Base-by-base conservation (phyloP, 2,329 filamentous ascomycete species). In the Aspergillus cejpii region DNA sequence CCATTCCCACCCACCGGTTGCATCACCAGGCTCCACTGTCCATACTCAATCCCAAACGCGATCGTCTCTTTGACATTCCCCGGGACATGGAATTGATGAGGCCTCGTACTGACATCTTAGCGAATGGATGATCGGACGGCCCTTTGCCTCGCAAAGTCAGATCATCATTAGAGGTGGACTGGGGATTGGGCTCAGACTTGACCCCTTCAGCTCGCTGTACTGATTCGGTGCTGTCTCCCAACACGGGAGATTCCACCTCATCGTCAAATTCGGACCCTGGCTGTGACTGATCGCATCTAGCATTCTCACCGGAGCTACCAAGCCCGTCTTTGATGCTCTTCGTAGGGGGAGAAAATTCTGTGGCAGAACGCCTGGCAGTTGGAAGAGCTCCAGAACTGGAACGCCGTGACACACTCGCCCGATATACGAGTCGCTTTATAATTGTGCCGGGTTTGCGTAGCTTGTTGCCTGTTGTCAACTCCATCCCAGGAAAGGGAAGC, bases 401-500 rank as follows among this genome's bases (percentile, higher is more conserved):
- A 45, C 84, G 80, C 55, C 83, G 85, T 28, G 80, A 78, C 60
- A 94, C 90, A 38, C 84, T 84, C 53, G 79, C 84, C 11, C 85
- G 78, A 58, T 87, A 83, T 65, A 87, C 94, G 51, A 96, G 76
- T 62, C 90, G 94, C 41, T 89, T 79, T 71, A 95, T 94, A 60
- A 95, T 80, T 1, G 86, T 86, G 27, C 87, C 88, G 10, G 89
- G 50, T 21, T 54, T 86, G 37, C 92, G 83, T 3, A 87, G 72
- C 58, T 85, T 80, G 56, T 94, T 85, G 69, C 70, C 80, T 65
- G 63, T 79, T 64, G 69, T 81, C 65, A 66, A 74, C 24, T 78
- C 78, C 79, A 95, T 90, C 1, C 88, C 88, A 12, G 90, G 88
- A 60, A 85, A 92, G 1, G 89, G 88, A 33, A 96, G 69, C 14